phyloP scores from a whole-genome alignment of 1,284 basidiomycete species.

The Rhodofomes roseus region DNA sequence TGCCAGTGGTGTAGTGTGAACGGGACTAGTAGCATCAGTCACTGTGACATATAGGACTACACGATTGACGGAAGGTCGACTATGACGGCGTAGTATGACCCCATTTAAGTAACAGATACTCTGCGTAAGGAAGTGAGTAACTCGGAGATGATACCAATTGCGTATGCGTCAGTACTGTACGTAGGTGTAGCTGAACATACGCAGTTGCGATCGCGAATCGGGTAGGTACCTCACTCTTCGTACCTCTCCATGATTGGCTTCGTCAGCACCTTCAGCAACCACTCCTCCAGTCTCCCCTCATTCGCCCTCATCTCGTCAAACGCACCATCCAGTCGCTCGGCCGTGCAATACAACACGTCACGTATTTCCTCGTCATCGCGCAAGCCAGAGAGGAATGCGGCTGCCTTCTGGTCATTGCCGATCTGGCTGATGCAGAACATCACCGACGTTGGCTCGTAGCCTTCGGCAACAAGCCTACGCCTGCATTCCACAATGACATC shows the following conservation, averaged over 20 bases:
- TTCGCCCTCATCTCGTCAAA: constrained; percentile 3
- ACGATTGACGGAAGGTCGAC: no score
- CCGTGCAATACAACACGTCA: constrained; percentile 7
- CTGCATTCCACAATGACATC: constrained; percentile 7
- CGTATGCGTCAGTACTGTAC: no score
- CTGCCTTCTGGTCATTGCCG: constrained; percentile 3
- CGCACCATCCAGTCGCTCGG: constrained; percentile 1
- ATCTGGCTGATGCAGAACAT: constrained; percentile 11
- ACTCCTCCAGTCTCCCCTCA: constrained; percentile 8
- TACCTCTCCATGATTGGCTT: constrained; percentile 5
- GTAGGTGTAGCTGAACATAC: no score
- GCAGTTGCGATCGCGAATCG: no score
- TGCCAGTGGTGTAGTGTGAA: no score
- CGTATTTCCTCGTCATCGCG: background rate
- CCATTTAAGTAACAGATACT: no score
- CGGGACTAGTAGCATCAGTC: no score
- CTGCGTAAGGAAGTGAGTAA: no score
- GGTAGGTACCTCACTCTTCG: no score
- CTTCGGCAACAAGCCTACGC: background rate
- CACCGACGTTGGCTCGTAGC: constrained; percentile 4
- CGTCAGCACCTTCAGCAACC: constrained; percentile 7
- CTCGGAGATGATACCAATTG: no score
- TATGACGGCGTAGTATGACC: no score
- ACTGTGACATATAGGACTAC: no score
- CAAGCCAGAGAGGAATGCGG: background rate